phyloP scores from a whole-genome alignment of 495 filamentous ascomycete genomes.

The Sabuloglossum arenarium region DNA sequence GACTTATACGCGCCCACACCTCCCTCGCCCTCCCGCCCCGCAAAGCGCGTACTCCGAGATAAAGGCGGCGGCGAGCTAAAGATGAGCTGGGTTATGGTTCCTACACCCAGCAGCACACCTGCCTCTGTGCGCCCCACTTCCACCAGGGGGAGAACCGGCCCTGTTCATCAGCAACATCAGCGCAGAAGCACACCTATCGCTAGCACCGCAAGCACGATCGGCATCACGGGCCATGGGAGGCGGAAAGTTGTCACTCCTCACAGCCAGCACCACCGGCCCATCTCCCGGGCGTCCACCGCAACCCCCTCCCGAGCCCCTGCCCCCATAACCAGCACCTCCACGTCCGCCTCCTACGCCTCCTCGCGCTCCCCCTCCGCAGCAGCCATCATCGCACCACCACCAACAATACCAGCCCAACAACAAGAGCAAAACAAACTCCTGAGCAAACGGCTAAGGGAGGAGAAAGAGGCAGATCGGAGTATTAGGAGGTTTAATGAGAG shows the following conservation, averaged over 20 bases:
- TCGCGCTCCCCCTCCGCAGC: background rate
- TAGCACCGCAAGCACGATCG: background rate
- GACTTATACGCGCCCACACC: constrained; percentile 1
- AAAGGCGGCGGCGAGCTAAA: constrained; percentile 17
- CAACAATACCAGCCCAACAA: constrained; percentile 15
- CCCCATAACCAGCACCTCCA: constrained; percentile 6
- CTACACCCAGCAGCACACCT: background rate
- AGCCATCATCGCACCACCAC: background rate
- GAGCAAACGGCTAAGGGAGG: constrained; percentile 41
- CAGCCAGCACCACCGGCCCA: background rate
- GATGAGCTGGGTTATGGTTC: constrained; percentile 6
- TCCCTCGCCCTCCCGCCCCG: constrained; percentile 13
- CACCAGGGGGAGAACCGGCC: no score
- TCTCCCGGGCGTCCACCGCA: background rate
- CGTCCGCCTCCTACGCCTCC: constrained; percentile 15
- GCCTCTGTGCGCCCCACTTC: no score
- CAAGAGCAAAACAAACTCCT: constrained; percentile 49
- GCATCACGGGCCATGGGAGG: background rate
- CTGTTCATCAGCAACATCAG: no score
- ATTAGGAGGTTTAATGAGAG: constrained; percentile 58
- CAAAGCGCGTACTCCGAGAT: constrained; percentile 34
- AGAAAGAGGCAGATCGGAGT: constrained; percentile 58
- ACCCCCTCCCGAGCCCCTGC: background rate
- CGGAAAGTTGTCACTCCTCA: background rate
- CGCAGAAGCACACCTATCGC: background rate